Base-by-base conservation (phyloP, 371 early-diverging fungal species). In the Smittium mucronatum region DNA sequence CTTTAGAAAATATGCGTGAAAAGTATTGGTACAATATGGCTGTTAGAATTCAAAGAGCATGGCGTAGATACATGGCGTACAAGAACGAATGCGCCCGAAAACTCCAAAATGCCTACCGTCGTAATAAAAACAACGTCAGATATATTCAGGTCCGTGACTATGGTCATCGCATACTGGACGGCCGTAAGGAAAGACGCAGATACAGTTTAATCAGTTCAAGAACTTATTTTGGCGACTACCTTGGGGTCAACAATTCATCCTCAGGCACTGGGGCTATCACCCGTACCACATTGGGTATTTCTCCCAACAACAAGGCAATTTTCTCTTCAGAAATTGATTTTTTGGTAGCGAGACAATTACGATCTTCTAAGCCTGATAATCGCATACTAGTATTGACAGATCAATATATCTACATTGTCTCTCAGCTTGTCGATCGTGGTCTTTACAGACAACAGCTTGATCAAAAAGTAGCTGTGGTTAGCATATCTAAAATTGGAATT, bases 1-100 rank as follows among this genome's bases (percentile, higher is more conserved):
- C 93, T 0, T 82, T 97, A 0, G 98, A 98, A 79, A 89, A 87
- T 71, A 78, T 89, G 73, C 88, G 97, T 59, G 97, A 98, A 70
- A 87, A 89, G 58, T 95, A 96, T 82, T 98, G 93, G 90, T 94
- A 98, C 75, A 88, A 85, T 72, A 96, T 93, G 89, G 98, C 97
- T 0, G 88, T 87, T 31, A 87, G 93, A 73, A 96, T 97, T 72
- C 97, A 97, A 77, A 82, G 92, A 33, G 91, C 92, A 1, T 97
- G 93, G 88, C 81, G 95, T 63, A 78, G 84, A 57, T 92, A 90
- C 81, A 85, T 88, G 65, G 80, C 85, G 21, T 84, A 86, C 78
- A 88, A 83, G 77, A 76, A 86, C 69, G 87, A 86, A 70, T 88
- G 87, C 69, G 92, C 92, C 1, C 81, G 79, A 26, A 85, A 83